Percentiles rank a stretch among this genome's conserved stretches.
Conservation (phyloP, 129 eudicot species). For the Pseudognaphalium luteoalbum region DNA sequence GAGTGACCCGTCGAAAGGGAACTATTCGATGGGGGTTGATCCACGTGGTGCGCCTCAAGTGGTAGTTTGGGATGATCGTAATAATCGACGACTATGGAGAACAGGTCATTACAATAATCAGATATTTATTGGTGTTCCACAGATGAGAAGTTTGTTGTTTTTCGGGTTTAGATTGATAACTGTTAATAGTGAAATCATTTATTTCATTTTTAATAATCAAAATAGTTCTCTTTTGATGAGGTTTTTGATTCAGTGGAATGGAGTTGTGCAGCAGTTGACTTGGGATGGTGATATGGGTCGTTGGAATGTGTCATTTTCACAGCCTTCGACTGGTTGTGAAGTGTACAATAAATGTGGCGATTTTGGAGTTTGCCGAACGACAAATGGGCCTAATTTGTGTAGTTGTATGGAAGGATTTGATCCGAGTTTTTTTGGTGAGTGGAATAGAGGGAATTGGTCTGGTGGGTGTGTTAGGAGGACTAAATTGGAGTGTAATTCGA, state of each 20-base stretch:
- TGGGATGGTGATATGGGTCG: constrained; percentile 26
- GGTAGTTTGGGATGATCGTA: constrained; percentile 44
- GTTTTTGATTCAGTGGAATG: constrained; percentile 48
- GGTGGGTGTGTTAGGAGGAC: constrained; percentile 58
- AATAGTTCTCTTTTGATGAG: constrained; percentile 25
- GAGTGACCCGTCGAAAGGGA: constrained; percentile 60
- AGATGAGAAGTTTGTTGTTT: constrained; percentile 35
- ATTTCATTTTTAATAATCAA: constrained; percentile 39
- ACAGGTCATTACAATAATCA: constrained; percentile 62
- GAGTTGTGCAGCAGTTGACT: constrained; percentile 42
- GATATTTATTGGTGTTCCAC: constrained; percentile 52
- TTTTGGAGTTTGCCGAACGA: constrained; percentile 43
- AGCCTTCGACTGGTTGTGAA: constrained; percentile 49
- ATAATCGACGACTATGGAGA: constrained; percentile 47
- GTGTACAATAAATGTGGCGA: constrained; percentile 57
- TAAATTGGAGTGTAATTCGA: constrained; percentile 36
- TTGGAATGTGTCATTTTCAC: constrained; percentile 40
- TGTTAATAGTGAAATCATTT: constrained; percentile 30
- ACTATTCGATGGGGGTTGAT: constrained; percentile 57
- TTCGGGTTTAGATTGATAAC: constrained; percentile 45
- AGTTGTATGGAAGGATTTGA: constrained; percentile 61
- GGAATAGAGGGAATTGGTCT: constrained; percentile 51
- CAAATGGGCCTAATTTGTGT: constrained; percentile 31
- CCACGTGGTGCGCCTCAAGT: constrained; percentile 69
- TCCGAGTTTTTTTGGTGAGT: constrained; percentile 33